Evolutionary conservation across 2,329 filamentous ascomycete species (phyloP), one percentile per base, ranked within the genome.

Genomic region (Penicillium concentricum): DNA sequence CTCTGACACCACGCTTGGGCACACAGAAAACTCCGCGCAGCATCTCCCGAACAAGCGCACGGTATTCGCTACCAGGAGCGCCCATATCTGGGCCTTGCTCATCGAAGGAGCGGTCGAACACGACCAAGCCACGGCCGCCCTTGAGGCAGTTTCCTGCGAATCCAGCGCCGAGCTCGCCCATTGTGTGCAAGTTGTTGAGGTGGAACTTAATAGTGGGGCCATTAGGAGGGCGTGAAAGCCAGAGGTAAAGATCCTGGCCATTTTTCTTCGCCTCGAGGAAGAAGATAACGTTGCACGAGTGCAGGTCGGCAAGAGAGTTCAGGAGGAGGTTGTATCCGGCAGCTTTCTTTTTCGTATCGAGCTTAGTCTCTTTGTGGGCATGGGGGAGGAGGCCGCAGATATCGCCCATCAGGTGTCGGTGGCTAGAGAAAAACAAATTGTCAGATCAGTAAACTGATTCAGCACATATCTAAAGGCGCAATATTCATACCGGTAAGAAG

Each of bases 101-200:
- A 59, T 95, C 90, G 76, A 99, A 99, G 18, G 86, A 85, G 51
- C 85, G 84, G 73, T 97, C 94, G 74, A 99, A 99, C 35, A 91
- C 94, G 55, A 99, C 86, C 38, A 99, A 81, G 1, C 94, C 93
- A 35, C 94, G 83, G 28, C 91, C 94, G 57, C 94, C 94, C 78
- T 96, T 97, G 60, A 97, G 80, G 73, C 92, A 97, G 80, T 99
- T 99, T 52, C 94, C 94, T 16, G 92, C 92, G 74, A 99, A 97
- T 4, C 74, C 74, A 20, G 73, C 69, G 71, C 96, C 91, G 35
- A 99, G 82, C 75, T 99, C 94, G 70, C 93, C 91, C 91, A 95
- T 96, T 10, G 93, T 97, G 78, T 97, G 92, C 70, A 97, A 83
- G 72, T 76, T 90, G 64, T 70, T 72, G 32, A 73, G 69, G 49